Conservation (phyloP, 2,329 filamentous ascomycete species). For the Hymenoscyphus scutula region DNA sequence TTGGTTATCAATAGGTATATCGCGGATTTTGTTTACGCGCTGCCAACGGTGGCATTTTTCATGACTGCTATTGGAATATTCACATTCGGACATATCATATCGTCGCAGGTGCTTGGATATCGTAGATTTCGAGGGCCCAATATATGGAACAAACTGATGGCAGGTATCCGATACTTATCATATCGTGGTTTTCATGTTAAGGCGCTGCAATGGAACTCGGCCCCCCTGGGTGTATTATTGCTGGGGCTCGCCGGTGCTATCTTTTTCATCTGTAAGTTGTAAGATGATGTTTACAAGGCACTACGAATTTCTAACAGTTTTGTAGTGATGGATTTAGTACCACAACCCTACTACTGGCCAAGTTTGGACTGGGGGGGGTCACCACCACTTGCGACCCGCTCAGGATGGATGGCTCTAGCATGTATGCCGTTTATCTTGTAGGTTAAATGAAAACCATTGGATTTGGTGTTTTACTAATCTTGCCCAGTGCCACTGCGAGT, state of each 20-base stretch:
- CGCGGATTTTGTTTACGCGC: slow-evolving; percentile 19
- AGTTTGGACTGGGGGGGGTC: slow-evolving; percentile 54
- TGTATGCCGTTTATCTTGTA: slow-evolving; percentile 63
- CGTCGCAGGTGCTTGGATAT: background rate
- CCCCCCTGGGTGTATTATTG: slow-evolving; percentile 18
- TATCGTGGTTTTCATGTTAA: slow-evolving; percentile 17
- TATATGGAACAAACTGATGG: slow-evolving; percentile 6
- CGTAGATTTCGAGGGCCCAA: background rate
- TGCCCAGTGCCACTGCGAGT: slow-evolving; percentile 72
- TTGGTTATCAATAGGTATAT: slow-evolving; percentile 14
- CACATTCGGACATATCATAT: slow-evolving; percentile 11
- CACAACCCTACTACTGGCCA: slow-evolving; percentile 26
- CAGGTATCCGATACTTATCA: slow-evolving; percentile 11
- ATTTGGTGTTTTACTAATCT: slow-evolving; percentile 42
- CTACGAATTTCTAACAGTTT: background rate
- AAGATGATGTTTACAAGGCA: too few species aligned
- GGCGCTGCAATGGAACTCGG: slow-evolving; percentile 17
- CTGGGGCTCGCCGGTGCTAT: slow-evolving; percentile 14
- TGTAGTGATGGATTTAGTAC: slow-evolving; percentile 18
- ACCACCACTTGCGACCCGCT: slow-evolving; percentile 77
- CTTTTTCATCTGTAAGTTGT: slow-evolving; percentile 20
- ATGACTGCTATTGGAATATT: slow-evolving; percentile 19
- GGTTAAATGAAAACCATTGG: too few species aligned
- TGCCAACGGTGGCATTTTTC: slow-evolving; percentile 20
- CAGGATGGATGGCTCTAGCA: slow-evolving; percentile 87